phyloP scores from a whole-genome alignment of 163 green algal species.

The Chloroidium sp. region DNA sequence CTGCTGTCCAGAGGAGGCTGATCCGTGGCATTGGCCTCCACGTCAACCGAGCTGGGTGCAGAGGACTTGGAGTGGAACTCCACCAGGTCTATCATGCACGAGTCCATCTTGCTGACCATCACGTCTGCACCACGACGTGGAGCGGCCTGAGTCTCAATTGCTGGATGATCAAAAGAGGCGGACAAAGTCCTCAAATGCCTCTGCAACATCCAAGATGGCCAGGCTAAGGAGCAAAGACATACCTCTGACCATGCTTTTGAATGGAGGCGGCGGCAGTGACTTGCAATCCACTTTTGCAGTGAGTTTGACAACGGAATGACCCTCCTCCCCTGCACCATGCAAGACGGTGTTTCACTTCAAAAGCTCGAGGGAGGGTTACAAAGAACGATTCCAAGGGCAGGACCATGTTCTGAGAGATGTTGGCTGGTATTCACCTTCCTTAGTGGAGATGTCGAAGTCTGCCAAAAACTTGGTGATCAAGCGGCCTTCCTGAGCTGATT shows the following conservation, averaged over 20 bases:
- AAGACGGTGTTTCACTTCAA: background rate
- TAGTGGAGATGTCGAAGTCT: background rate
- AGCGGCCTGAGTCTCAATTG: background rate
- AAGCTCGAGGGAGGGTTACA: background rate
- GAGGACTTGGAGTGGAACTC: constrained; percentile 1
- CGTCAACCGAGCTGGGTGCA: no score
- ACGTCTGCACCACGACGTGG: constrained; percentile 4
- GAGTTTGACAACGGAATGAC: background rate
- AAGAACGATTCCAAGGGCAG: background rate
- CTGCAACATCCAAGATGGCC: background rate
- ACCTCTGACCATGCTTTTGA: constrained; percentile 19
- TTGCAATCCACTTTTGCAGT: background rate
- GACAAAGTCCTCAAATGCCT: background rate
- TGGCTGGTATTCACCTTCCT: no score
- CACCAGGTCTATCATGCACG: constrained; percentile 15
- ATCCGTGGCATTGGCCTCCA: no score
- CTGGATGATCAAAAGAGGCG: background rate
- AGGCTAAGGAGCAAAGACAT: background rate
- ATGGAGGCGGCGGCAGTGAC: constrained; percentile 12
- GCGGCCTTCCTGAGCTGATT: constrained; percentile 6
- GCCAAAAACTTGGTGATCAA: constrained; percentile 9
- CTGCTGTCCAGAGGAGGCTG: no score
- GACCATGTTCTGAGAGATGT: background rate
- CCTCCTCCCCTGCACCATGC: background rate
- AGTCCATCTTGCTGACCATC: constrained; percentile 19